Conservation (phyloP, 2,329 filamentous ascomycete genomes). For the Epichloe amarillans region DNA sequence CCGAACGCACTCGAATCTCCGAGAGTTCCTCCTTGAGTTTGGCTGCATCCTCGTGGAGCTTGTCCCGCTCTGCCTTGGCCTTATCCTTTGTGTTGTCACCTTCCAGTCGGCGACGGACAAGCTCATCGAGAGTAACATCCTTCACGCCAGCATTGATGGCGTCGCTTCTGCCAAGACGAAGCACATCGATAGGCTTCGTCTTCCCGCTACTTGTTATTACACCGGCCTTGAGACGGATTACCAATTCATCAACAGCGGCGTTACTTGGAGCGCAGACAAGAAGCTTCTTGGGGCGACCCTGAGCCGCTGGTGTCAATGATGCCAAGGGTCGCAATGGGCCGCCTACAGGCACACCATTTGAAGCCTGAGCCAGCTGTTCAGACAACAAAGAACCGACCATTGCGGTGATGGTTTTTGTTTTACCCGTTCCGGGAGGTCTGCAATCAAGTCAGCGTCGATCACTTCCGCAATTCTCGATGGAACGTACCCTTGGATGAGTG, state of each 20-base stretch:
- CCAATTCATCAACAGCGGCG: conserved; percentile 89
- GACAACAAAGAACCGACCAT: conserved; percentile 73
- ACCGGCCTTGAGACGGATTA: conserved; percentile 80
- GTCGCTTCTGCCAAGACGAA: conserved; percentile 82
- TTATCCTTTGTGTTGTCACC: conserved; percentile 44
- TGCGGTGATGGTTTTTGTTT: conserved; percentile 95
- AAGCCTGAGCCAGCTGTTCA: conserved; percentile 22
- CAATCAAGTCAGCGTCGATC: conserved; percentile 16
- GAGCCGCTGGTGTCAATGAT: conserved; percentile 11
- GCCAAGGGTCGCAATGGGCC: conserved; percentile 17
- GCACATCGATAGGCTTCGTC: conserved; percentile 65
- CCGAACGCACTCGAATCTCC: conserved; percentile 57
- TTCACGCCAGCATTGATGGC: conserved; percentile 81
- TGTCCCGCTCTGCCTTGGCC: conserved; percentile 41
- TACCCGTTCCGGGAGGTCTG: conserved; percentile 86
- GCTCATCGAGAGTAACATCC: conserved; percentile 85
- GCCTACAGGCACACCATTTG: conserved; percentile 20
- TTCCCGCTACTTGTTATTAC: conserved; percentile 65
- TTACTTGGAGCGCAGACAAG: conserved; percentile 98
- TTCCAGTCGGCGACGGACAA: conserved; percentile 64
- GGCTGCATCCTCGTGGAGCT: conserved; percentile 48
- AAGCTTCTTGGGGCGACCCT: conserved; percentile 56
- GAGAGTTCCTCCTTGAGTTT: conserved; percentile 66
- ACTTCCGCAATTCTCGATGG: neutral
- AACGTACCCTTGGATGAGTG: conserved; percentile 72